Evolutionary conservation across 2,329 filamentous ascomycete genomes (phyloP), one percentile per base, ranked within the genome.

Genomic region (Pseudodiploospora longispora): DNA sequence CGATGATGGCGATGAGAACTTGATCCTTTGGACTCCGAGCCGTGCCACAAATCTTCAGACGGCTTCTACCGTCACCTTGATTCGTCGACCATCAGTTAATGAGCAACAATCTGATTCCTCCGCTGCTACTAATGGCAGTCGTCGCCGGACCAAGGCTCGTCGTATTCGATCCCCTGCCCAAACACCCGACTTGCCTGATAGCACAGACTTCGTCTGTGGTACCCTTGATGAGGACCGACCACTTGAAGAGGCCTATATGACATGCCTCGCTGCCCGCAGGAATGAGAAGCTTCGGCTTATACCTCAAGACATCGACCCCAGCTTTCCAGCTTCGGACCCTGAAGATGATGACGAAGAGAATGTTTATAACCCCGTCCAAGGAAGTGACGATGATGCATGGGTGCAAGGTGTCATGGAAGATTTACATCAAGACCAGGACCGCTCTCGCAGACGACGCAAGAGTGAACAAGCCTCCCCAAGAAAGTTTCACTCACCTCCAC

Each of bases 131-230:
- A 52, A 53, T 9, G 52, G 48, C 36, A 57, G 63, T 41, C 61
- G 53, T 38, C 64, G 58, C 8, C 57, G 55, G 27, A 48, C 52
- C 37, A 61, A 58, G 51, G 51, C 55, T 35, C 56, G 57, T 28
- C 55, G 55, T 28, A 54, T 60, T 38, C 58, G 57, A 46, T 51
- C 56, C n/a, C 53, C 51, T 4, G 54, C 58, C 34, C 75, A 76
- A 27, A 86, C 85, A 1, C 87, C 87, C 2, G 88, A 95, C 59
- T 73, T 98, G 8, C 93, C 93, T 1, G 93, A 98, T 63, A 96
- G 90, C 65, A 97, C 93, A 10, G 93, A 98, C 63, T 98, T 98
- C 53, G 93, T 98, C n/a, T 97, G 93, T 58, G 93, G 93, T 47
- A 98, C 93, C 1, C 74, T 98, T 19, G 93, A 98, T 53, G 93